Evolutionary conservation across 768 basidiomycete species (phyloP).

Genomic region (Trametes maxima): DNA sequence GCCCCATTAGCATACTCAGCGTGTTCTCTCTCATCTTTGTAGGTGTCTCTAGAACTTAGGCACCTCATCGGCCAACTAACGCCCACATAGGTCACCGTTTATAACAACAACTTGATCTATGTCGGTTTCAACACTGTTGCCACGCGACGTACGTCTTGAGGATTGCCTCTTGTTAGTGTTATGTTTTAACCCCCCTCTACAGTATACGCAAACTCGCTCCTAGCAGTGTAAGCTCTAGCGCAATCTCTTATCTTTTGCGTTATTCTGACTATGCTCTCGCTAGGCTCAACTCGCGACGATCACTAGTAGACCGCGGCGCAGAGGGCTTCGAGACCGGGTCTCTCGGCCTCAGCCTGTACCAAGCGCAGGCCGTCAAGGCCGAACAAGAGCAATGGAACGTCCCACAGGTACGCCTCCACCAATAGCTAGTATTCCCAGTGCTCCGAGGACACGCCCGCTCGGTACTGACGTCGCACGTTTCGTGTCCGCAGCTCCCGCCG

Average conservation of each 20-base stretch:
- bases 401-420: not conserved
- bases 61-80: too few species aligned
- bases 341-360: not conserved
- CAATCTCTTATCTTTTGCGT: too few species aligned
- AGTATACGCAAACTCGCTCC: not conserved
- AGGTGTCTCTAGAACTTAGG: too few species aligned
- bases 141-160: not conserved
- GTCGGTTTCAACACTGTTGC: not conserved
- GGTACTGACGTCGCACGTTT: too few species aligned
- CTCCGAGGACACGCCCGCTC: too few species aligned
- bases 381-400: not conserved
- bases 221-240: not conserved
- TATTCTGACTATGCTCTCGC: too few species aligned
- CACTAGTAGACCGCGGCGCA: not conserved
- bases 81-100: too few species aligned
- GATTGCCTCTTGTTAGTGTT: too few species aligned
- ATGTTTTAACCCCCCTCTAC: too few species aligned
- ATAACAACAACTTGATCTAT: not conserved
- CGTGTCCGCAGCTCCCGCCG: not conserved
- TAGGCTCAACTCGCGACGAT: not conserved
- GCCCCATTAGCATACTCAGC: not conserved
- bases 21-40: not conserved
- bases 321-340: constrained; percentile 3
- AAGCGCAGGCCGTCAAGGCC: not conserved
- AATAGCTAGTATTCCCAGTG: too few species aligned